Evolutionary conservation across 2,329 filamentous ascomycete species (phyloP), one percentile per base, ranked within the genome.

Genomic region (Pezicula carpinea): DNA sequence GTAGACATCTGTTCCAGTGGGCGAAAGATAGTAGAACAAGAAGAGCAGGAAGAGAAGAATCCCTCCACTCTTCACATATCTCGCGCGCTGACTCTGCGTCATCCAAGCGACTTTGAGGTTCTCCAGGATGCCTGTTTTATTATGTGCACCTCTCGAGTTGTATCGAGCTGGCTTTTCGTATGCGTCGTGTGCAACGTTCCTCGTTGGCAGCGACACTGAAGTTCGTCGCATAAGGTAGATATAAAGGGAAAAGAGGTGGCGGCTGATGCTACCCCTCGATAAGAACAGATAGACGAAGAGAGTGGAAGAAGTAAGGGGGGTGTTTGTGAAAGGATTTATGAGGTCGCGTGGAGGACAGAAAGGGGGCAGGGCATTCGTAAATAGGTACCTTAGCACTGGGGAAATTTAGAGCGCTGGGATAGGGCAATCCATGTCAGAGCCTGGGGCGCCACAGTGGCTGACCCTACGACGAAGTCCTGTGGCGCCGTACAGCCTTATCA

Each of bases 91-190:
- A 62, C 79, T 75, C 69, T 83, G 80, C 53, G 79, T 76, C 73
- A 80, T 79, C 66, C 72, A 77, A 62, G 72, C 70, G 62, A 75
- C 70, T 66, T 79, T 78, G 70, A 79, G 67, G 57, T 71, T 79
- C 66, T 73, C 70, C 64, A 81, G 65, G 49, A 75, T 66, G 59
- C 69, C 69, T 59, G 66, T 63, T 50, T 57, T 54, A 34, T 52
- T 33, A 44, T 57, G 72, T 67, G 62, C 69, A 69, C 56, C 71
- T 67, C 58, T 70, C 57, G 58, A 69, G 68, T 49, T 56, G 69
- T 84, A 84, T 60, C 81, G 77, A 60, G 72, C 77, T 59, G 76
- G 74, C 63, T 85, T 85, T 67, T 85, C 81, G 78, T 79, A 69
- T 53, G 78, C 79, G 62, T 85, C 81, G 75, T 73, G 69, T 59